Evolutionary conservation across 169 alveolate species (phyloP).

Genomic region (Perkinsus olseni): DNA sequence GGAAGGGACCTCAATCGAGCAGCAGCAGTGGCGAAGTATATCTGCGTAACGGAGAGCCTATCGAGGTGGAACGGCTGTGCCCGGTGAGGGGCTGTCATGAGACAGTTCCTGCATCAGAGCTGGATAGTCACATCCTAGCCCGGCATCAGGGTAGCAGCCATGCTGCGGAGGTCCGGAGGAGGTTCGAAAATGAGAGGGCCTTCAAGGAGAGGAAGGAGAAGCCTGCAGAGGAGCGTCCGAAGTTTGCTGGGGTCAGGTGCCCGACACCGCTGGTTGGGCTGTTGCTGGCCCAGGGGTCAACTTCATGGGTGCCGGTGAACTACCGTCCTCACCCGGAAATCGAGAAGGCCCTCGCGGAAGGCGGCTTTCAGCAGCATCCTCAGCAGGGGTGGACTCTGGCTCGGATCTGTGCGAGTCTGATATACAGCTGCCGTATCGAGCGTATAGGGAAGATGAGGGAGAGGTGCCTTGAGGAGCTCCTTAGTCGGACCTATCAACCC

Average conservation of each 20-base stretch:
- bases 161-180: neutral
- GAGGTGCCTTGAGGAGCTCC: neutral
- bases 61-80: neutral
- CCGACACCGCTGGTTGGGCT: neutral
- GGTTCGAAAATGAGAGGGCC: neutral
- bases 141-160: neutral
- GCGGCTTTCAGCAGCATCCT: neutral
- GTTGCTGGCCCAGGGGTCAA: neutral
- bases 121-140: neutral
- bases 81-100: neutral
- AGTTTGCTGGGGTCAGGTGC: neutral
- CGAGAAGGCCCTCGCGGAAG: neutral
- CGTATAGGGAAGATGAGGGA: neutral
- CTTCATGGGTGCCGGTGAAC: neutral
- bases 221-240: neutral
- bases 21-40: neutral
- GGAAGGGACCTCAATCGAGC: neutral
- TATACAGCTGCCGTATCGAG: neutral
- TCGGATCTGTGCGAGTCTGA: neutral
- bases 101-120: neutral
- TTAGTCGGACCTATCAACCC: neutral
- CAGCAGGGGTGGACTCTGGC: neutral
- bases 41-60: neutral
- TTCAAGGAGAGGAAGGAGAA: neutral
- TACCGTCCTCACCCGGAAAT: neutral